Base-by-base conservation (phyloP, 495 filamentous ascomycete genomes). In the Xylaria intraflava region DNA sequence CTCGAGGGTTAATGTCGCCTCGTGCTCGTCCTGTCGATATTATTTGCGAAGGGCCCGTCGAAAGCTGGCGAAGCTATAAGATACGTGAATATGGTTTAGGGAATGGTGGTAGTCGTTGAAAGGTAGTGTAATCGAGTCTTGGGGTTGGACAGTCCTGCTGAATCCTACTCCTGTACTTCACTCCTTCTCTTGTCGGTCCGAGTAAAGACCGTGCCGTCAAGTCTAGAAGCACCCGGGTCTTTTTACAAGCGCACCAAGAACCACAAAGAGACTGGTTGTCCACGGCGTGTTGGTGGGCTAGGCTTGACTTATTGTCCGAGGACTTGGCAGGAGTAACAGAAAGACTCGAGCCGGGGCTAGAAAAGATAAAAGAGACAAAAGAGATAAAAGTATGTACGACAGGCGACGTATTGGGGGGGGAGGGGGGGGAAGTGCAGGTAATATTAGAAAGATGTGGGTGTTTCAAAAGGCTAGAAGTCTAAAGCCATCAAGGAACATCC, bases 141-240 rank as follows among this genome's bases (percentile, higher is more conserved):
- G 52, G 50, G 57, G 43, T 38, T 55, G 62, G 59, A 67, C 64
- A 67, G 62, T 59, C 46, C 64, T 60, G 64, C 64, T 65, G 64
- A 65, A 65, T 65, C 62, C 62, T 61, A 57, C 53, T 55, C 53
- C 49, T 55, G 33, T 55, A 57, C 58, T 42, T 51, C 23, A 42
- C 23, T 50, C 40, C 40, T 46, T 54, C 44, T 56, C 52, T 60
- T 57, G 56, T 38, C 58, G 55, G 59, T 59, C 58, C 56, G 51
- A 54, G 50, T 46, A 12, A 54, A 9, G 54, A 33, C 26, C 45
- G 35, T 36, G 22, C 45, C n/a, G 52, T 35, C 44, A 29, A 49
- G n/a, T n/a, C 42, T 45, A 26, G 46, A 16, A 47, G n/a, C 27
- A 8, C 45, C 27, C 2, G 23, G 30, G 36, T 26, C 49, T 19